These are phyloP conservation scores for Lentinula lateritia DNA, from an alignment of 768 basidiomycete species.

Conservation along the genomic window DNA sequence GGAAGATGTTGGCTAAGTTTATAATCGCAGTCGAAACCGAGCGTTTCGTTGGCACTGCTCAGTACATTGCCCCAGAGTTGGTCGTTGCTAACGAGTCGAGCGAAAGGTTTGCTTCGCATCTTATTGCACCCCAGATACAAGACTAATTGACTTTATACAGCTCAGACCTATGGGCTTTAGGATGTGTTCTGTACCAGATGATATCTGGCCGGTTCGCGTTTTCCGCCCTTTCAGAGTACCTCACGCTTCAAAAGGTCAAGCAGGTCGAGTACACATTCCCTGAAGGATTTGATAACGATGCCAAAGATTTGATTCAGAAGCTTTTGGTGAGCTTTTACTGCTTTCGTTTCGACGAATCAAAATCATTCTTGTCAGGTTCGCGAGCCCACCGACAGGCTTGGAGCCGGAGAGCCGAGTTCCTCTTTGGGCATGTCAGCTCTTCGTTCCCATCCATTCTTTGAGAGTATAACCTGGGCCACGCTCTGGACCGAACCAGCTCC, in stretches of 20 bases:
- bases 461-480: constrained; percentile 49
- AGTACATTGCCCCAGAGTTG: constrained; percentile 87
- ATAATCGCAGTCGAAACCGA: constrained; percentile 41
- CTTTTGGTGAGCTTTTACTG: constrained; percentile 54
- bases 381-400: constrained; percentile 56
- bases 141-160: constrained; percentile 29
- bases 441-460: constrained; percentile 59
- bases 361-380: constrained; percentile 35
- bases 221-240: constrained; percentile 84
- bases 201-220: constrained; percentile 90
- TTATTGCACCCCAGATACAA: constrained; percentile 6
- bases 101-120: constrained; percentile 48
- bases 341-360: not conserved
- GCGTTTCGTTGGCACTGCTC: constrained; percentile 86
- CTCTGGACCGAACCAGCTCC: constrained; percentile 67
- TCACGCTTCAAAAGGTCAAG: constrained; percentile 94
- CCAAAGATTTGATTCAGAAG: constrained; percentile 71
- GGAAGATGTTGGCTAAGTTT: constrained; percentile 12
- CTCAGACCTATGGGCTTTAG: constrained; percentile 94
- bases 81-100: constrained; percentile 69
- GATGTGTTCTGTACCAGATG: constrained; percentile 92
- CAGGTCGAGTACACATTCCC: constrained; percentile 84
- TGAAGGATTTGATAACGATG: constrained; percentile 75
- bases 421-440: constrained; percentile 39
- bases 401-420: constrained; percentile 40